Conservation (phyloP, 306 rosid genomes). For the Castanea sativa region DNA sequence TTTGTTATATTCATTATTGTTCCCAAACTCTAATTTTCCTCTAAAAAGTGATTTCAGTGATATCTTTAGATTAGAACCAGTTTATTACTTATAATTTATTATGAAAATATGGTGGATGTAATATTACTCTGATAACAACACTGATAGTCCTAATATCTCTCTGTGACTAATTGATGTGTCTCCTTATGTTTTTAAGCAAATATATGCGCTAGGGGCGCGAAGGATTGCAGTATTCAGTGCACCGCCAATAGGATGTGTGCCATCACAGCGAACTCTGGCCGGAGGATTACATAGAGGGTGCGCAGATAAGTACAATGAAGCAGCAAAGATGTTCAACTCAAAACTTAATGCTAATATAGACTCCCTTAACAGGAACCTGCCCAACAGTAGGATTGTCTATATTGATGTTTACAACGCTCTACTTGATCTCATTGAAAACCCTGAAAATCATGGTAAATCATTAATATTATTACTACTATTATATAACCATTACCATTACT, state of each 20-base stretch:
- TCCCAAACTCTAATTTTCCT: no score
- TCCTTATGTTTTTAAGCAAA: slow-evolving; percentile 26
- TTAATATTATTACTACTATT: no score
- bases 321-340: slow-evolving; percentile 52
- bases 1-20: no score
- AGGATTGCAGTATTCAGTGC: slow-evolving; percentile 60
- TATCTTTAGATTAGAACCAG: no score
- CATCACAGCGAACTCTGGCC: slow-evolving; percentile 51
- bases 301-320: slow-evolving; percentile 44
- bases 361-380: slow-evolving; percentile 22
- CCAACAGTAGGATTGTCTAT: slow-evolving; percentile 46
- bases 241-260: slow-evolving; percentile 78
- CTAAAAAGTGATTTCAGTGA: no score
- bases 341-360: slow-evolving; percentile 35
- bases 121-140: no score
- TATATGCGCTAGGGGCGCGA: slow-evolving; percentile 55
- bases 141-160: no score
- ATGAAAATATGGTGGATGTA: no score
- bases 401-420: slow-evolving; percentile 58
- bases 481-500: neutral
- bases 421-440: slow-evolving; percentile 46
- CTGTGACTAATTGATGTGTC: no score
- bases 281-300: slow-evolving; percentile 51
- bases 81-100: no score
- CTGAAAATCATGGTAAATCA: slow-evolving; percentile 40